These are phyloP conservation scores for Pelargonium cotyledonis DNA, from an alignment of 441 rosid genomes.

Conservation along the genomic window DNA sequence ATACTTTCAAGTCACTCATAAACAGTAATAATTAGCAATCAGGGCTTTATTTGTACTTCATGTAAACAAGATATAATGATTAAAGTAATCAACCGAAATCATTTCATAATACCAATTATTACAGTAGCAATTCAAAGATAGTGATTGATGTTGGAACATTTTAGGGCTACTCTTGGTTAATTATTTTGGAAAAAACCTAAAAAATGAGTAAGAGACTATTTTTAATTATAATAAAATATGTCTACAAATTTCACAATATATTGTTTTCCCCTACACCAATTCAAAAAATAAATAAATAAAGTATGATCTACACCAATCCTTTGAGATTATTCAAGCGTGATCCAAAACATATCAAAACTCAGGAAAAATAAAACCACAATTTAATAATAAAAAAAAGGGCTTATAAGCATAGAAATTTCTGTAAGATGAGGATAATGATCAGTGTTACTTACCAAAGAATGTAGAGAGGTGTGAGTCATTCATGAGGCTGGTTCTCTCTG, in stretches of 20 bases:
- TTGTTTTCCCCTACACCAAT: too few relatives aligned
- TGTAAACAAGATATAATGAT: background rate
- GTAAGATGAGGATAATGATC: too few relatives aligned
- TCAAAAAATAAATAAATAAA: too few relatives aligned
- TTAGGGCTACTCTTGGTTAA: too few relatives aligned
- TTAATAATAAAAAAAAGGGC: background rate
- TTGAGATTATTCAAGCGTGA: background rate
- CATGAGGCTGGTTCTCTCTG: too few relatives aligned
- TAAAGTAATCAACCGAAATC: background rate
- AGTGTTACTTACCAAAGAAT: background rate
- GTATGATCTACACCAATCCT: background rate
- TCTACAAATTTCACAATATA: too few relatives aligned
- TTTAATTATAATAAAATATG: too few relatives aligned
- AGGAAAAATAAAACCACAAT: background rate
- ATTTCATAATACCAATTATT: background rate
- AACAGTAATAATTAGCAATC: background rate
- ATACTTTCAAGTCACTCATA: constrained; percentile 1
- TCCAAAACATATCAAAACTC: background rate
- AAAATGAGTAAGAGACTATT: too few relatives aligned
- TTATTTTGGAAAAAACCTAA: too few relatives aligned
- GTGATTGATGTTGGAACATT: background rate
- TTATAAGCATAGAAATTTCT: background rate
- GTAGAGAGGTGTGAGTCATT: too few relatives aligned
- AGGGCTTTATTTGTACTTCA: constrained; percentile 1
- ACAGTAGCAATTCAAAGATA: background rate